phyloP scores from a whole-genome alignment of 441 rosid genomes.

The Corymbia calophylla region DNA sequence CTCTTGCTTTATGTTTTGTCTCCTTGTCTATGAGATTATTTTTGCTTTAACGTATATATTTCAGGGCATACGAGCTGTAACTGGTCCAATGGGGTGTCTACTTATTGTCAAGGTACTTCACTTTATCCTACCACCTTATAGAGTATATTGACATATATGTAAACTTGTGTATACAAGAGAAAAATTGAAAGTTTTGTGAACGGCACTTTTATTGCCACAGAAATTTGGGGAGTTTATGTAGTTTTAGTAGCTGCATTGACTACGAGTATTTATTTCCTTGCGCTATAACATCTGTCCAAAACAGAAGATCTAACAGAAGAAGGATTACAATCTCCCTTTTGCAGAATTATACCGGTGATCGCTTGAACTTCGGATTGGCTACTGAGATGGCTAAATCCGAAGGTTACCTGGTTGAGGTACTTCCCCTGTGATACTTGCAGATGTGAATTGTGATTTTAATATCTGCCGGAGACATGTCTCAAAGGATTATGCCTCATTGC shows the following conservation, averaged over 20 bases:
- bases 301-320: not conserved
- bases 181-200: not conserved
- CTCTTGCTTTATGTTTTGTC: not conserved
- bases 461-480: not conserved
- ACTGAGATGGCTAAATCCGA: conserved; percentile 99
- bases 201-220: not conserved
- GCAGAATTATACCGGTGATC: conserved; percentile 96
- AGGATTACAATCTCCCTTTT: not conserved
- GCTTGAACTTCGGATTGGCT: conserved; percentile 95
- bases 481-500: conserved; percentile 15
- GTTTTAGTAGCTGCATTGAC: not conserved
- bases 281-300: not conserved
- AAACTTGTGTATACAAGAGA: not conserved
- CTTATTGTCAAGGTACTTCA: conserved; percentile 84
- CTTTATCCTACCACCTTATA: not conserved
- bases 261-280: not conserved
- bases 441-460: not conserved
- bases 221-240: not conserved
- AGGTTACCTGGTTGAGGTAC: conserved; percentile 91
- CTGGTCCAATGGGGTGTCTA: conserved; percentile 95
- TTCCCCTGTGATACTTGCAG: not conserved
- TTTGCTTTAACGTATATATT: conserved; percentile 8
- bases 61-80: conserved; percentile 96
- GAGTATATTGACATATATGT: not conserved
- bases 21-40: not conserved